phyloP scores from a whole-genome alignment of 257 asterid genomes.

The Solanum lycopersicoides region DNA sequence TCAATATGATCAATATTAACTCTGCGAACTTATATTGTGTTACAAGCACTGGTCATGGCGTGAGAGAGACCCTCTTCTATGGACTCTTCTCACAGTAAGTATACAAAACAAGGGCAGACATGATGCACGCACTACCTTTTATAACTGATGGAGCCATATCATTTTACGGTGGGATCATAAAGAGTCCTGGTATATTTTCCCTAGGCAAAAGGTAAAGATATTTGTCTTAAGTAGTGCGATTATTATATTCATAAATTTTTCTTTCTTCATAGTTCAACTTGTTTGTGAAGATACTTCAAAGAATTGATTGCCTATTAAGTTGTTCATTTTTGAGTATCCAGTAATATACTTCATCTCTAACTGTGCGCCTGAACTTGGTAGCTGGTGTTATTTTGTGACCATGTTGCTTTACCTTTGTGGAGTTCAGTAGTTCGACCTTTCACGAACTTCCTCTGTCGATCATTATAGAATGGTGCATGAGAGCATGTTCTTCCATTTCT shows the following conservation, averaged over 20 bases:
- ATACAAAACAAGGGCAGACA: conserved; percentile 64
- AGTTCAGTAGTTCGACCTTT: neutral
- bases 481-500: neutral
- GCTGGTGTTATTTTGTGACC: neutral
- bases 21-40: conserved; percentile 16
- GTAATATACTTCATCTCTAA: neutral
- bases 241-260: neutral
- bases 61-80: conserved; percentile 83
- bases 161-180: conserved; percentile 76
- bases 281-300: neutral
- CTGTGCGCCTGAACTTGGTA: neutral
- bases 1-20: conserved; percentile 70
- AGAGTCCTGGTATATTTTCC: conserved; percentile 31
- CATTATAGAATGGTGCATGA: neutral
- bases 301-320: neutral
- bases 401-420: neutral
- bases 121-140: conserved; percentile 48
- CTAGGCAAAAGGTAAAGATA: conserved; percentile 47
- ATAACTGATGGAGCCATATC: conserved; percentile 64
- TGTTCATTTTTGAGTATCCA: neutral
- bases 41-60: conserved; percentile 36
- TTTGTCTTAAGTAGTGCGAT: neutral
- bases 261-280: neutral
- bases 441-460: neutral
- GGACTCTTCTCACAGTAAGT: conserved; percentile 61